These are phyloP conservation scores for Elsinoe ampelina DNA, from an alignment of 2,329 filamentous ascomycete genomes.

Conservation along the genomic window DNA sequence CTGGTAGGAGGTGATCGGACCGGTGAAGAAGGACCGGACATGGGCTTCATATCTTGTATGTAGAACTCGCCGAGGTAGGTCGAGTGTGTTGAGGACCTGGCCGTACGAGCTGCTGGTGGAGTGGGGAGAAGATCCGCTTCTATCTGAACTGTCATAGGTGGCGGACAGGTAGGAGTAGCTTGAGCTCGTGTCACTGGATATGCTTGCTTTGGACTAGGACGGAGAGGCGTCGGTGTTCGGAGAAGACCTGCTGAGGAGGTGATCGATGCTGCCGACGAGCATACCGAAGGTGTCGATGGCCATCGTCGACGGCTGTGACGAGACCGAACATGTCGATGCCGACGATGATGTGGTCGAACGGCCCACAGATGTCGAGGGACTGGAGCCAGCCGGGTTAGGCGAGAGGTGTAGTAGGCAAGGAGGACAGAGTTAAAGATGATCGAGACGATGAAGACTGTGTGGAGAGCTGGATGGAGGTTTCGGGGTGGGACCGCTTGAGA, in stretches of 20 bases:
- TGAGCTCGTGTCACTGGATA: neutral
- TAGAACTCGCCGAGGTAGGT: constrained; percentile 9
- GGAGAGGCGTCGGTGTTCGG: neutral
- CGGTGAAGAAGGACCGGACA: neutral
- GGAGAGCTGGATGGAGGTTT: neutral
- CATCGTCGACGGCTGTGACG: neutral
- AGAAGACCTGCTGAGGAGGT: constrained; percentile 1
- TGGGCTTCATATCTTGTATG: constrained; percentile 5
- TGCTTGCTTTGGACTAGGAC: neutral
- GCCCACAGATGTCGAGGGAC: constrained; percentile 3
- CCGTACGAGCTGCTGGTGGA: constrained; percentile 2
- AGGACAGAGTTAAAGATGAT: neutral
- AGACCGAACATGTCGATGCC: neutral
- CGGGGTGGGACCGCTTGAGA: neutral
- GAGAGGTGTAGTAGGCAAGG: constrained; percentile 1
- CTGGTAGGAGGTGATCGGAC: neutral
- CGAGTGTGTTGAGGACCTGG: neutral
- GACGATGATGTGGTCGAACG: neutral
- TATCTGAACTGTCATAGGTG: neutral
- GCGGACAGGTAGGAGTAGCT: neutral
- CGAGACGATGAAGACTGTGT: neutral
- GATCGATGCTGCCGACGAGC: constrained; percentile 2
- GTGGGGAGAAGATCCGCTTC: neutral
- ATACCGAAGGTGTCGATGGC: neutral
- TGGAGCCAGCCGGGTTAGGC: neutral